Evolutionary conservation across 495 filamentous ascomycete species (phyloP).

Genomic region (Penicillium coffeae): DNA sequence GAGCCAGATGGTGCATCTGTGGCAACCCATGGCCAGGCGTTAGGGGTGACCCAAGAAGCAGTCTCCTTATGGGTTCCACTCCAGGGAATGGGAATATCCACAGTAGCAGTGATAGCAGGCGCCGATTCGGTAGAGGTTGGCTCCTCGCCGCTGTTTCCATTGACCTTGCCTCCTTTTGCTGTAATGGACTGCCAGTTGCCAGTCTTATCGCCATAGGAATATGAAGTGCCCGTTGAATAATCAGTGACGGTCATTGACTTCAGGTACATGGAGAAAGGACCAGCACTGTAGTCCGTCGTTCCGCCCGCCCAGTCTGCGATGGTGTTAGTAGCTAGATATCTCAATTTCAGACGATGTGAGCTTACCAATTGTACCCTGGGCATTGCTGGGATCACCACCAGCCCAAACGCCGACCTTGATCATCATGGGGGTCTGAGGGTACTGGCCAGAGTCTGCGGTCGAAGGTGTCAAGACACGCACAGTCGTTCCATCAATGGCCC

Average conservation of each 20-base stretch:
- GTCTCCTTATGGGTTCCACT: slow-evolving; percentile 60
- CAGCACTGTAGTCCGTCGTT: slow-evolving; percentile 69
- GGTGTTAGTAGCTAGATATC: slow-evolving; percentile 15
- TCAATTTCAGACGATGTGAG: neutral
- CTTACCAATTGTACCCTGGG: slow-evolving; percentile 63
- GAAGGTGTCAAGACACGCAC: slow-evolving; percentile 65
- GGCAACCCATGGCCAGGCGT: slow-evolving; percentile 60
- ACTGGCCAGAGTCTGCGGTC: slow-evolving; percentile 62
- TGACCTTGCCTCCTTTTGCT: slow-evolving; percentile 67
- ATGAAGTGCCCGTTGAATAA: slow-evolving; percentile 83
- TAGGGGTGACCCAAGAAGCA: slow-evolving; percentile 46
- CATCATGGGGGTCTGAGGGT: slow-evolving; percentile 84
- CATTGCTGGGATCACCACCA: slow-evolving; percentile 67
- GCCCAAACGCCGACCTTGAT: slow-evolving; percentile 83
- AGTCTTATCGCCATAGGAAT: slow-evolving; percentile 70
- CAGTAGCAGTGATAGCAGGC: slow-evolving; percentile 53
- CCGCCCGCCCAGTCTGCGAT: slow-evolving; percentile 80
- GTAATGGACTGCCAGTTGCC: slow-evolving; percentile 79
- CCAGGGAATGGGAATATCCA: slow-evolving; percentile 56
- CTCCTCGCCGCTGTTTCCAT: slow-evolving; percentile 42
- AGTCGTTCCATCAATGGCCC: slow-evolving; percentile 64
- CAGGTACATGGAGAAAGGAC: slow-evolving; percentile 83
- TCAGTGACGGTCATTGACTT: slow-evolving; percentile 74
- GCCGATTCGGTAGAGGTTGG: slow-evolving; percentile 38
- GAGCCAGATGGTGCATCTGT: slow-evolving; percentile 32